Conservation (phyloP, 2,329 filamentous ascomycete species). For the Ophiocordyceps polyrhachis-furcata region DNA sequence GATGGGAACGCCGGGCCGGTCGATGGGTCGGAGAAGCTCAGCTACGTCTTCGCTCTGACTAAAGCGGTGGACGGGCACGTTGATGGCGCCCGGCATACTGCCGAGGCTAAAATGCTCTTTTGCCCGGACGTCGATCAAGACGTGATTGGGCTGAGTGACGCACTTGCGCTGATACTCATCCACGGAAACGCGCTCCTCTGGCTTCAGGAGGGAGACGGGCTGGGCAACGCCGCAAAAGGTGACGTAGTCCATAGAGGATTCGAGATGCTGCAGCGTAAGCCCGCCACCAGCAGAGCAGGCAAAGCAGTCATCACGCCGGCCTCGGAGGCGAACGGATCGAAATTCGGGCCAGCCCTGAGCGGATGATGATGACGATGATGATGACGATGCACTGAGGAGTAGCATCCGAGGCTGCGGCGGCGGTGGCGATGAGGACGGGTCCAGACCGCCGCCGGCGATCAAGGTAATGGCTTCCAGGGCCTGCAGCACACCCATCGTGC, state of each 20-base stretch:
- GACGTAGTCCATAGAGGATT: constrained; percentile 56
- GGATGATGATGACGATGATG: constrained; percentile 4
- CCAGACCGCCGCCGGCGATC: constrained; percentile 25
- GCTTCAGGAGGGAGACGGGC: constrained; percentile 35
- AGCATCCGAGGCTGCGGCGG: constrained; percentile 18
- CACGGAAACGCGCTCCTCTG: constrained; percentile 50
- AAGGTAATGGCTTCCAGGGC: constrained; percentile 78
- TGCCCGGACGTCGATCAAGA: constrained; percentile 70
- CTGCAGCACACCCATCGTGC: constrained; percentile 82
- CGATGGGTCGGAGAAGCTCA: constrained; percentile 1
- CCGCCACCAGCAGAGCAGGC: constrained; percentile 46
- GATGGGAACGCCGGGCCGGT: constrained; percentile 29
- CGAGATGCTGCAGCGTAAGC: constrained; percentile 44
- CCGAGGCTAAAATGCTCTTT: constrained; percentile 71
- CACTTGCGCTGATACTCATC: constrained; percentile 29
- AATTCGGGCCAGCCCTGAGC: constrained; percentile 29
- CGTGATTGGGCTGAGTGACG: constrained; percentile 16
- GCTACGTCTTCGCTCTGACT: constrained; percentile 21
- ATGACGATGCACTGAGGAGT: constrained; percentile 23
- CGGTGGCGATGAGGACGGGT: constrained; percentile 3
- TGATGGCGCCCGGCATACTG: constrained; percentile 56
- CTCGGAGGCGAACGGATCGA: constrained; percentile 55
- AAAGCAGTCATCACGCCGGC: constrained; percentile 50
- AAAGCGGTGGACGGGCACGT: constrained; percentile 40
- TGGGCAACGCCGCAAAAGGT: constrained; percentile 58